Conservation (phyloP, 495 filamentous ascomycete species). For the Penicillium nucicola region DNA sequence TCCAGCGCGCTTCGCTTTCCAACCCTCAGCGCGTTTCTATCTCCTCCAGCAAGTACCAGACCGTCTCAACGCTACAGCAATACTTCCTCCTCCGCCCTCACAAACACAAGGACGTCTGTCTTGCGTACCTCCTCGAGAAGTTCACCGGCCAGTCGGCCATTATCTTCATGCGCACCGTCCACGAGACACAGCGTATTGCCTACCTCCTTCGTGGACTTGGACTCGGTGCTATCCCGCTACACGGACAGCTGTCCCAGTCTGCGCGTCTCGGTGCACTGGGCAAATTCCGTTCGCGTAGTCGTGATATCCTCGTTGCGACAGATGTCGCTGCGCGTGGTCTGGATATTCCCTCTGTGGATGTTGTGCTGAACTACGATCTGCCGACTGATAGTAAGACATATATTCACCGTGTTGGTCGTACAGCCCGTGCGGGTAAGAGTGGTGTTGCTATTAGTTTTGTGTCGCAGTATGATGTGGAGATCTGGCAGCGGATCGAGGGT, state of each 20-base stretch:
- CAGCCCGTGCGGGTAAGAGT: conserved; percentile 82
- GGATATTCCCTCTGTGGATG: conserved; percentile 89
- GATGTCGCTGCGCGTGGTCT: conserved; percentile 93
- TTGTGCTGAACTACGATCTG: conserved; percentile 85
- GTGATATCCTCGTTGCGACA: conserved; percentile 89
- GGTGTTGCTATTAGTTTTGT: conserved; percentile 80
- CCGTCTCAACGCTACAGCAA: conserved; percentile 79
- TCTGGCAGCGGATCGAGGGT: conserved; percentile 79
- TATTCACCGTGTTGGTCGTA: conserved; percentile 91
- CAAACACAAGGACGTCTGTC: conserved; percentile 86
- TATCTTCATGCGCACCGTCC: conserved; percentile 90
- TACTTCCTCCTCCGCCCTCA: conserved; percentile 82
- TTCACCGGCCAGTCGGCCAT: conserved; percentile 79
- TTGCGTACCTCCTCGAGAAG: conserved; percentile 82
- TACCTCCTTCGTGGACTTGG: conserved; percentile 77
- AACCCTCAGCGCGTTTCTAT: conserved; percentile 78
- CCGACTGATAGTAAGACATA: conserved; percentile 86
- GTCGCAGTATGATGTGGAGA: conserved; percentile 89
- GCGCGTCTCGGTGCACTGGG: conserved; percentile 78
- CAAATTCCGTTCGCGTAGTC: conserved; percentile 74
- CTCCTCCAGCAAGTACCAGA: conserved; percentile 75
- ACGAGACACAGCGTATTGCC: conserved; percentile 81
- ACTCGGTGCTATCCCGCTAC: conserved; percentile 83
- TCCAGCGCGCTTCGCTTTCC: conserved; percentile 82
- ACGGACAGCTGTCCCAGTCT: conserved; percentile 84